Percentiles rank a stretch among this genome's conserved stretches.
Conservation (phyloP, 352 stramenopile genomes). For the Aphanomyces cochlioides region DNA sequence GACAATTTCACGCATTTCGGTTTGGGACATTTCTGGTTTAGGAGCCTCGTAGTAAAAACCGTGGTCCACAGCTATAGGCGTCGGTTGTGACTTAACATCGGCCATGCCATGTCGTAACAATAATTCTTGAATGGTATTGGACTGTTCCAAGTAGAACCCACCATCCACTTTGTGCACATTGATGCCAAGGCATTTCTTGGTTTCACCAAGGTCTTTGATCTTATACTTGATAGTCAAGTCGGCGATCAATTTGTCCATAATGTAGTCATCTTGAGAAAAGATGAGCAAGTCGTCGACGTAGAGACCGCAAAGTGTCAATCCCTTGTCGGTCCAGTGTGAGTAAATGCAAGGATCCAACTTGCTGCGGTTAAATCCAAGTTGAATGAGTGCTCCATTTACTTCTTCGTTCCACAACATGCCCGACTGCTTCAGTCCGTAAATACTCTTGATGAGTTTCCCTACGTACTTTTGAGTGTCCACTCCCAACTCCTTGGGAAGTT, state of each 20-base stretch:
- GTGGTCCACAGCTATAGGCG: not conserved
- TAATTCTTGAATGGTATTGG: not conserved
- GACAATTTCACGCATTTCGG: too few relatives aligned
- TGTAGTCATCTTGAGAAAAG: conserved; percentile 4
- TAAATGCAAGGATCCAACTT: conserved; percentile 37
- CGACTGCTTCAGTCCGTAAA: too few relatives aligned
- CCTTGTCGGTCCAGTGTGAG: conserved; percentile 4
- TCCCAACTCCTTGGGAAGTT: too few relatives aligned
- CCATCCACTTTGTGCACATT: not conserved
- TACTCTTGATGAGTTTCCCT: too few relatives aligned
- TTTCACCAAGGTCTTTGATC: not conserved
- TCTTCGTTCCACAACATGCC: conserved; percentile 40
- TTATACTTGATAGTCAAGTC: not conserved
- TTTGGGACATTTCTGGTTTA: too few relatives aligned
- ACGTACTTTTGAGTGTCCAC: too few relatives aligned
- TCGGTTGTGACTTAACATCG: not conserved
- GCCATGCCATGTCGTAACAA: not conserved
- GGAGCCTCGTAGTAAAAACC: too few relatives aligned
- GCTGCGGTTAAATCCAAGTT: conserved; percentile 31
- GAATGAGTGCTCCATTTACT: conserved; percentile 32
- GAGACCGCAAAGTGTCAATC: conserved; percentile 25
- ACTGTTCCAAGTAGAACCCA: not conserved
- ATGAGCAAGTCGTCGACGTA: conserved; percentile 41
- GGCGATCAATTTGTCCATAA: too few relatives aligned
- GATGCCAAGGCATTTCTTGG: not conserved